Evolutionary conservation across 192 early-diverging fungal species (phyloP).

Genomic region (Linnemannia zychae): DNA sequence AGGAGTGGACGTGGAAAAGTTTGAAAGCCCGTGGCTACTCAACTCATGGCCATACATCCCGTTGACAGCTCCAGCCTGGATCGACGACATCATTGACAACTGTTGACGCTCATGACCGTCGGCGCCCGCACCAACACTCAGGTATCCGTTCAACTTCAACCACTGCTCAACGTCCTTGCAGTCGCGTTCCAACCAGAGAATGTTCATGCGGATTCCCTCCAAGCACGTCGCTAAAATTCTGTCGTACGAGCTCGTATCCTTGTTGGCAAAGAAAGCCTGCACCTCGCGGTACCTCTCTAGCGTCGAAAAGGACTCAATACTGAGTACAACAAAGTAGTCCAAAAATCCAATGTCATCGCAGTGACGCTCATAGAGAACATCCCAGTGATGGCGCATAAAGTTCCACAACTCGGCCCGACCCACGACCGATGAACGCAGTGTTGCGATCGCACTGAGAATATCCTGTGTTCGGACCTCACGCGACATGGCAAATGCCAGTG

Average conservation of each 20-base stretch:
- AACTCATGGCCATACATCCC: neutral
- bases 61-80: neutral
- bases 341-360: conserved; percentile 71
- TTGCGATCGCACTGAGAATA: conserved; percentile 60
- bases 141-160: conserved; percentile 33
- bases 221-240: conserved; percentile 69
- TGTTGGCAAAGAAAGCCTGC: conserved; percentile 67
- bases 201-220: conserved; percentile 71
- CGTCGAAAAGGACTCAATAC: conserved; percentile 64
- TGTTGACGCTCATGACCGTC: neutral
- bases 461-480: conserved; percentile 74
- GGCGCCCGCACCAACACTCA: neutral
- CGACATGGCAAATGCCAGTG: conserved; percentile 68
- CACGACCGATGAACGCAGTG: conserved; percentile 62
- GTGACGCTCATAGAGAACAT: conserved; percentile 66
- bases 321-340: conserved; percentile 66
- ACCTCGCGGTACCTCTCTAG: conserved; percentile 64
- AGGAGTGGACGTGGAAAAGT: neutral
- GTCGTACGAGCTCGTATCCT: conserved; percentile 66
- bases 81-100: neutral
- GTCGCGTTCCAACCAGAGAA: conserved; percentile 51
- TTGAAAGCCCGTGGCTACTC: neutral
- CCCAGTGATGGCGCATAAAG: conserved; percentile 74
- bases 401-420: conserved; percentile 75
- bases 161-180: conserved; percentile 50